phyloP scores from a whole-genome alignment of 148 eudicot genomes.

The Pharnaceum exiguum region DNA sequence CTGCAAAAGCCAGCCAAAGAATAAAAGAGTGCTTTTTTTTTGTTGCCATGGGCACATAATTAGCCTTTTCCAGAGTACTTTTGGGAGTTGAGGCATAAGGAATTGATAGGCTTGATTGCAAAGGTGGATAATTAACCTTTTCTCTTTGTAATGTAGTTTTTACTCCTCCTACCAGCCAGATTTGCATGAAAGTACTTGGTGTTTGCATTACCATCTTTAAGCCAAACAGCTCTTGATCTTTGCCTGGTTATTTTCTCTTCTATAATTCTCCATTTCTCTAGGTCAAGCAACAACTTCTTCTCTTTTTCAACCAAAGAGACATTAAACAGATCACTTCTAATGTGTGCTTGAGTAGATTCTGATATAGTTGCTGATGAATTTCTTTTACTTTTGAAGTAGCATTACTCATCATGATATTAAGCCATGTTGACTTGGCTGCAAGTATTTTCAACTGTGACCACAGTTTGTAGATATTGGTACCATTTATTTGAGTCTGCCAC shows the following conservation, averaged over 20 bases:
- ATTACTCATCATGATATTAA: not conserved
- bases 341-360: not conserved
- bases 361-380: not conserved
- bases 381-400: not conserved
- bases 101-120: too few species aligned
- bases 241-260: not conserved
- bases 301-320: not conserved
- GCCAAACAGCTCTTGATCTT: not conserved
- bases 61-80: too few species aligned
- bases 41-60: too few species aligned
- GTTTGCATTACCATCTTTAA: not conserved
- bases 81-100: too few species aligned
- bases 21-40: too few species aligned
- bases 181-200: not conserved
- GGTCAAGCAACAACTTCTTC: not conserved
- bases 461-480: not conserved
- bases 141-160: too few species aligned
- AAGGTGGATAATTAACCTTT: too few species aligned
- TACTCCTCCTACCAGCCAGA: not conserved
- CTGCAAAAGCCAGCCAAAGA: too few species aligned
- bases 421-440: not conserved
- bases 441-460: not conserved
- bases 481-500: not conserved
- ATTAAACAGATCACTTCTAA: not conserved
- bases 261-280: not conserved